A percentile compares a stretch with the other conserved stretches of the same genome.
phyloP scores from a whole-genome alignment of 2,329 filamentous ascomycete species.

The Aureobasidium vineae region DNA sequence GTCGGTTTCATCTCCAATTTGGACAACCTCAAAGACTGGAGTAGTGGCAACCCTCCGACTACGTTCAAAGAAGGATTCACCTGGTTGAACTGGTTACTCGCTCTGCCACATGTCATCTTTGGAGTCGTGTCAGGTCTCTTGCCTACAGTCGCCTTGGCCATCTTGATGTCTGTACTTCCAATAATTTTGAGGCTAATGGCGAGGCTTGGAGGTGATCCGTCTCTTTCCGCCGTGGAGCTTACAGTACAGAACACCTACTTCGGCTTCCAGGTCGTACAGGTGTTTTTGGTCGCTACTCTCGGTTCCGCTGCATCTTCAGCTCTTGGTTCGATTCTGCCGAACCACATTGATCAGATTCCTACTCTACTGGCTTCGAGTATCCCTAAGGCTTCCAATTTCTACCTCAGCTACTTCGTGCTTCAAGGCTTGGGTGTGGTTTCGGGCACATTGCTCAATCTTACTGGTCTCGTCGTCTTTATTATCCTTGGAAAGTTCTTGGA shows the following conservation, averaged over 20 bases:
- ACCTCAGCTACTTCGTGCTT: conserved; percentile 90
- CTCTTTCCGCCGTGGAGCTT: conserved; percentile 74
- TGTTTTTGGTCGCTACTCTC: conserved; percentile 84
- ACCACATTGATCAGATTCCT: conserved; percentile 48
- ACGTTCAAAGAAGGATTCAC: conserved; percentile 22
- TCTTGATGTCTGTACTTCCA: conserved; percentile 84
- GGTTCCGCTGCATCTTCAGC: conserved; percentile 75
- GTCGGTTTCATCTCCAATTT: conserved; percentile 89
- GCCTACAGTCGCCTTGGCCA: conserved; percentile 72
- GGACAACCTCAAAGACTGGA: conserved; percentile 52
- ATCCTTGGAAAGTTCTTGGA: conserved; percentile 73
- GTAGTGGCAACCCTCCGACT: conserved; percentile 12
- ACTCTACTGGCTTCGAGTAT: conserved; percentile 46
- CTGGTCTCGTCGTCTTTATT: conserved; percentile 70
- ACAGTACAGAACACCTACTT: conserved; percentile 93
- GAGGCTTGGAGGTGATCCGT: conserved; percentile 76
- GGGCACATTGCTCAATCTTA: conserved; percentile 69
- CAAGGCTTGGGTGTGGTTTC: conserved; percentile 82
- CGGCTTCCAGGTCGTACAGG: conserved; percentile 83
- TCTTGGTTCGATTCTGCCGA: conserved; percentile 62
- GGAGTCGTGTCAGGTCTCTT: conserved; percentile 83
- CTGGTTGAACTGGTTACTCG: conserved; percentile 71
- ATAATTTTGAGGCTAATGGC: conserved; percentile 79
- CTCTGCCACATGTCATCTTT: conserved; percentile 68
- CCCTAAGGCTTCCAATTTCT: conserved; percentile 87